Evolutionary conservation across 345 rosid genomes (phyloP), one percentile per base, ranked within the genome.

Genomic region (Euphorbia pulcherrima): DNA sequence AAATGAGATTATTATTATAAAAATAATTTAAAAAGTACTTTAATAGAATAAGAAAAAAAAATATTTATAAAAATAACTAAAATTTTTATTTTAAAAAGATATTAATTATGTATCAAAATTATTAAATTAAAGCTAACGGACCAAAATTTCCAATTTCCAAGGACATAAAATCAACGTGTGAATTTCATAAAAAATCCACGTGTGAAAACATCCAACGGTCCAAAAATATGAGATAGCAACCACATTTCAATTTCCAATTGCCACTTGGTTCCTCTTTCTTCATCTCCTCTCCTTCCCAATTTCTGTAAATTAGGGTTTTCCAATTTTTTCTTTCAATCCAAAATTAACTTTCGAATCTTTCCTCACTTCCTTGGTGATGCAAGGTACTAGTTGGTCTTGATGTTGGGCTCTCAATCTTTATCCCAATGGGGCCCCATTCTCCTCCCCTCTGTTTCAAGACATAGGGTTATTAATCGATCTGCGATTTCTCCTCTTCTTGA

Each of bases 371-470:
- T 41, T 72, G n/a, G 48, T 50, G 54, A 82, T 80, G 81, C 68
- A 51, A 68, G 51, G 35, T 48, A 62, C 67, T 54, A 39, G 50
- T 64, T 20, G 63, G 71, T 20, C 74, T 80, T 75, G 79, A 92
- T 92, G 97, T 87, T 88, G 86, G 88, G 89, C 85, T 82, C 96
- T 68, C 88, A 71, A 51, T 82, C 87, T 62, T 68, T 86, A 44
- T 70, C 80, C 72, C 84, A 78, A 26, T 20, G 67, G 24, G 81
- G 80, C 64, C 94, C 92, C 12, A 62, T 85, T 53, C 78, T 84
- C 44, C 72, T 77, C 13, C 78, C 80, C 27, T 77, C 85, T 6
- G 70, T 81, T 56, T 74, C 88, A 35, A 87, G 78, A 67, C 68
- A 79, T 28, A 72, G 87, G 75, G 76, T 77, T 74, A 77, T 87